A percentile compares a stretch with the other conserved stretches of the same genome.
Conservation (phyloP, 148 eudicot species). For the Rhododendron molle region DNA sequence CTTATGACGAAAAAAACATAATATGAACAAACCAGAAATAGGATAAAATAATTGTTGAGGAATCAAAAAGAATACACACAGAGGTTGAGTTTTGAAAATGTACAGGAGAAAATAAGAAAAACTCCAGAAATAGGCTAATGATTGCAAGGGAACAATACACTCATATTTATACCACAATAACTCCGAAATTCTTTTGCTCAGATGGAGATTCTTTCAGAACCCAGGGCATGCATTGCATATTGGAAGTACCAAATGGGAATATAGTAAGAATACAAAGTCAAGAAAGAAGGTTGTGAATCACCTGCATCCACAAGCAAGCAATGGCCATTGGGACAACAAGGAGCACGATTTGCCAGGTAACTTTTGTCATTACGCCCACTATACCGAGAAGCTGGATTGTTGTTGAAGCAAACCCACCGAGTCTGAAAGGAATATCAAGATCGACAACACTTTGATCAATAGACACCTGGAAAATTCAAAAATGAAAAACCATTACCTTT, state of each 20-base stretch:
- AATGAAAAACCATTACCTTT: background rate
- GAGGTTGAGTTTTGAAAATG: background rate
- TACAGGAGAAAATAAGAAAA: background rate
- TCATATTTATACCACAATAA: background rate
- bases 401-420: constrained; percentile 88
- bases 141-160: background rate
- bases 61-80: background rate
- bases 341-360: constrained; percentile 93
- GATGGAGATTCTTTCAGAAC: background rate
- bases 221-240: background rate
- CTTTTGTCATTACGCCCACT: constrained; percentile 83
- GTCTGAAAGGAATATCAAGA: constrained; percentile 92
- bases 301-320: constrained; percentile 99
- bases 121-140: background rate
- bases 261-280: background rate
- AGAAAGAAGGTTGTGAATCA: constrained; percentile 22
- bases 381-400: constrained; percentile 88
- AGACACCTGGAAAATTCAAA: constrained; percentile 59
- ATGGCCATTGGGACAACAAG: constrained; percentile 89
- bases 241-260: background rate
- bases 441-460: constrained; percentile 95
- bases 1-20: background rate
- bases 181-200: background rate
- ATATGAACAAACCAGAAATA: background rate
- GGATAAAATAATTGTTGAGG: background rate